phyloP scores from a whole-genome alignment of 2,329 filamentous ascomycete species.

The Aspergillus unguis region DNA sequence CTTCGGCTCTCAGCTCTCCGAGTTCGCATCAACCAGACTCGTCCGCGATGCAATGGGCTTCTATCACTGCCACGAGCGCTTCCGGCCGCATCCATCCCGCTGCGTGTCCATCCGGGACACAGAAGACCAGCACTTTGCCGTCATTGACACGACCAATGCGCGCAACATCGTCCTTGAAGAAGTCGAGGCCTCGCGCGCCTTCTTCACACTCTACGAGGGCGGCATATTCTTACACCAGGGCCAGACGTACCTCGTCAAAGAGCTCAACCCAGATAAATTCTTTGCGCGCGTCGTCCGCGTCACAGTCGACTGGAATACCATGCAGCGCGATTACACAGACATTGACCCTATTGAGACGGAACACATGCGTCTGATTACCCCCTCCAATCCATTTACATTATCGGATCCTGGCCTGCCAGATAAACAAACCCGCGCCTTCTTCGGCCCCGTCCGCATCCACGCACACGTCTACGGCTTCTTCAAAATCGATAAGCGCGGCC shows the following conservation, averaged over 20 bases:
- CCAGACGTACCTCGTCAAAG: constrained; percentile 84
- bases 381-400: neutral
- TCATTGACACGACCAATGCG: constrained; percentile 77
- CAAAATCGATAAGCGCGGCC: constrained; percentile 82
- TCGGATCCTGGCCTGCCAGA: neutral
- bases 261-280: constrained; percentile 74
- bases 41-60: constrained; percentile 72
- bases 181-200: constrained; percentile 90
- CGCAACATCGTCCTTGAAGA: constrained; percentile 87
- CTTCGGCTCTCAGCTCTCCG: constrained; percentile 70
- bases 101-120: constrained; percentile 87
- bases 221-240: constrained; percentile 97
- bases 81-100: constrained; percentile 77
- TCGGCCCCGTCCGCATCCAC: constrained; percentile 79
- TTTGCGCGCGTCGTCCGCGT: constrained; percentile 86
- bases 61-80: constrained; percentile 85
- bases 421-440: constrained; percentile 66
- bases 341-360: constrained; percentile 92
- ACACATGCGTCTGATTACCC: constrained; percentile 68
- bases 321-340: constrained; percentile 89
- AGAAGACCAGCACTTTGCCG: constrained; percentile 87
- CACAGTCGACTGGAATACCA: constrained; percentile 91
- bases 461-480: constrained; percentile 95
- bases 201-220: constrained; percentile 94
- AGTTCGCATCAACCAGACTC: constrained; percentile 71